Conservation (phyloP, 257 asterid genomes). For the Nicotiana noctiflora region DNA sequence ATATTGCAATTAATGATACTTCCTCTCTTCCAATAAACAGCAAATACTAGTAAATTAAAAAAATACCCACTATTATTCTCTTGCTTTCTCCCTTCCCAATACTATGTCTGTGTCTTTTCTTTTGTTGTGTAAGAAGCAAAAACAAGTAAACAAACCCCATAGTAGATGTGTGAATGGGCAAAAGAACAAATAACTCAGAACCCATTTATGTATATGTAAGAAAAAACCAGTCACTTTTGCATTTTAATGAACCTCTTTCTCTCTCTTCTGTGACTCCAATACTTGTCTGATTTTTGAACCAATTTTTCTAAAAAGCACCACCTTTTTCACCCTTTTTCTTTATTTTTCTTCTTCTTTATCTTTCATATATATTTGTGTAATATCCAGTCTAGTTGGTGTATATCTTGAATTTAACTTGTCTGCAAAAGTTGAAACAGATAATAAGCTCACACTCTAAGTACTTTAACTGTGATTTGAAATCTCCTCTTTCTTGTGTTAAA, state of each 20-base stretch:
- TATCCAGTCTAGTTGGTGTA: background rate
- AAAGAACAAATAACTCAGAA: background rate
- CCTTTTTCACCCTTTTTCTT: constrained; percentile 16
- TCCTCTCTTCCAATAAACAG: background rate
- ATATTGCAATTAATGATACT: background rate
- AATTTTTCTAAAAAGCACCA: constrained; percentile 36
- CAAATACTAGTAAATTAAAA: background rate
- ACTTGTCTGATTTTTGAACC: constrained; percentile 1
- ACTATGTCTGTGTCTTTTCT: background rate
- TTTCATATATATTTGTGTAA: background rate
- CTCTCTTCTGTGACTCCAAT: constrained; percentile 10
- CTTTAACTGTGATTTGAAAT: background rate
- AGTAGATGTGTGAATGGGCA: background rate
- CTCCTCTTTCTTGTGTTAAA: constrained; percentile 7
- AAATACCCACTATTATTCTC: constrained; percentile 3
- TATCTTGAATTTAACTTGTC: constrained; percentile 25
- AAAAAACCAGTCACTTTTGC: constrained; percentile 45
- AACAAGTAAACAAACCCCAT: background rate
- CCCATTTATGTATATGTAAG: constrained; percentile 17
- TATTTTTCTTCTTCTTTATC: constrained; percentile 10
- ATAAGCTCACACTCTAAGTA: constrained; percentile 18
- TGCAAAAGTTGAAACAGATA: constrained; percentile 30
- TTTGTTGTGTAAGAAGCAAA: background rate
- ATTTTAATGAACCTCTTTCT: constrained; percentile 24
- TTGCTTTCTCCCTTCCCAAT: constrained; percentile 11